Evolutionary conservation across 208 protist species (phyloP).

Genomic region (Leishmania gerbilli): DNA sequence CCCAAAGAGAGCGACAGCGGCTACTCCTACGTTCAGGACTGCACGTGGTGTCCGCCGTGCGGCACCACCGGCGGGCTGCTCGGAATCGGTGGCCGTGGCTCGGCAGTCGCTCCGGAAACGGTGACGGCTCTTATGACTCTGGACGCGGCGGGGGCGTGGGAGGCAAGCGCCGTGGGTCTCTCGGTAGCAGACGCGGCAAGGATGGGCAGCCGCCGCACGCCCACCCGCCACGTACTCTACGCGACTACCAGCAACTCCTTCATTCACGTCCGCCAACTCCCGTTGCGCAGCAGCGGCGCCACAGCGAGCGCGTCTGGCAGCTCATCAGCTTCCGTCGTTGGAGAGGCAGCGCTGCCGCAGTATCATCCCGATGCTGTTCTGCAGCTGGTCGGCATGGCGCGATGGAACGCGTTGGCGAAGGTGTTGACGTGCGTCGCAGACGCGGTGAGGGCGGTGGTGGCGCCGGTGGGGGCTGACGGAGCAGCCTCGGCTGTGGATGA

Average conservation of each 20-base stretch:
- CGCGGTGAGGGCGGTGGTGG: constrained; percentile 22
- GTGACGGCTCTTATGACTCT: constrained; percentile 28
- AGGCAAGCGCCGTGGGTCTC: constrained; percentile 20
- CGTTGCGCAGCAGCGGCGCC: constrained; percentile 16
- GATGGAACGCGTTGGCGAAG: constrained; percentile 44
- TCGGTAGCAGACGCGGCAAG: constrained; percentile 5
- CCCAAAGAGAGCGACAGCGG: constrained; percentile 10
- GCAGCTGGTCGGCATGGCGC: constrained; percentile 72
- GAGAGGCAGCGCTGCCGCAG: constrained; percentile 27
- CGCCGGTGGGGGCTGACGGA: background rate
- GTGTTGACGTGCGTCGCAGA: constrained; percentile 38
- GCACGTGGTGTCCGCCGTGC: constrained; percentile 33
- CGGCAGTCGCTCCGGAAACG: background rate
- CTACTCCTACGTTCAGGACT: constrained; percentile 39
- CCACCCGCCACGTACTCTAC: constrained; percentile 24
- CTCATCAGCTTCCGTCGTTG: background rate
- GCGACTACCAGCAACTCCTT: constrained; percentile 18
- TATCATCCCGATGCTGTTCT: constrained; percentile 71
- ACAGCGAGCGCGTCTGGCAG: background rate
- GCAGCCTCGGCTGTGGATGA: constrained; percentile 1
- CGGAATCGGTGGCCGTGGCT: background rate
- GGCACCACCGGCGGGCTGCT: background rate
- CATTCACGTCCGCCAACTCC: constrained; percentile 29
- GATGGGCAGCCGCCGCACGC: constrained; percentile 2
- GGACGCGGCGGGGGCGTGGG: constrained; percentile 18